Percentiles rank a stretch among this genome's conserved stretches.
These are phyloP conservation scores for Uromyces viciae-fabae DNA, from an alignment of 1,284 basidiomycete species.

Conservation along the genomic window DNA sequence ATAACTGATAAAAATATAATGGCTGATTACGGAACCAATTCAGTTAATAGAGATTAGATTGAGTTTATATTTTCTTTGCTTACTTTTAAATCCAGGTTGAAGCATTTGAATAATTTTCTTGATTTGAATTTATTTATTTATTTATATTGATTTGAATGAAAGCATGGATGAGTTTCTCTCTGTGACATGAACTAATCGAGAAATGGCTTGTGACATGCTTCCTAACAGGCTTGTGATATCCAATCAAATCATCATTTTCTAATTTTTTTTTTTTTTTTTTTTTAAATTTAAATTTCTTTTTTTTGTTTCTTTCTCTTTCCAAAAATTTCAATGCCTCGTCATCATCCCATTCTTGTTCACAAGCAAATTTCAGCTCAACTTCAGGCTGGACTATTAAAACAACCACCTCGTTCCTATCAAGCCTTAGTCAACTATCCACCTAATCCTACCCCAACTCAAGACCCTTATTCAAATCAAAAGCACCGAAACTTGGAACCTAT, in stretches of 20 bases:
- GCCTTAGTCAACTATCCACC: slow-evolving; percentile 37
- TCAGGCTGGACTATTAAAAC: slow-evolving; percentile 18
- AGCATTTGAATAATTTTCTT: no score
- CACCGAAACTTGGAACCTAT: slow-evolving; percentile 19
- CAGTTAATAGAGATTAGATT: background rate
- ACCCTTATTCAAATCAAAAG: slow-evolving; percentile 2
- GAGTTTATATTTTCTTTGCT: background rate
- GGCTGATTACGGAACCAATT: background rate
- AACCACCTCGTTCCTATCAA: slow-evolving; percentile 18
- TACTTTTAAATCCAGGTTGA: slow-evolving; percentile 43
- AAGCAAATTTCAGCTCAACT: slow-evolving; percentile 37
- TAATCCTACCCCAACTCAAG: slow-evolving; percentile 29
- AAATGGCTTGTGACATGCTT: no score
- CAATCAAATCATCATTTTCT: no score
- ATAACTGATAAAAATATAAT: slow-evolving; percentile 93
- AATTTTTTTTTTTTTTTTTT: no score
- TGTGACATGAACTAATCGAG: no score
- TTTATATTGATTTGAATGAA: no score
- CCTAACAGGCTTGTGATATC: no score
- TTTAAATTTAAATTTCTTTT: no score
- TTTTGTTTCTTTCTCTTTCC: no score
- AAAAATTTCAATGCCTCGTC: slow-evolving; percentile 28
- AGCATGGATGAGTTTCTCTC: no score
- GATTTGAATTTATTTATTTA: no score
- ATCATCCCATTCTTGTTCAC: slow-evolving; percentile 34